Base-by-base conservation (phyloP, 2,329 filamentous ascomycete species). In the Aspergillus pseudoterreus region DNA sequence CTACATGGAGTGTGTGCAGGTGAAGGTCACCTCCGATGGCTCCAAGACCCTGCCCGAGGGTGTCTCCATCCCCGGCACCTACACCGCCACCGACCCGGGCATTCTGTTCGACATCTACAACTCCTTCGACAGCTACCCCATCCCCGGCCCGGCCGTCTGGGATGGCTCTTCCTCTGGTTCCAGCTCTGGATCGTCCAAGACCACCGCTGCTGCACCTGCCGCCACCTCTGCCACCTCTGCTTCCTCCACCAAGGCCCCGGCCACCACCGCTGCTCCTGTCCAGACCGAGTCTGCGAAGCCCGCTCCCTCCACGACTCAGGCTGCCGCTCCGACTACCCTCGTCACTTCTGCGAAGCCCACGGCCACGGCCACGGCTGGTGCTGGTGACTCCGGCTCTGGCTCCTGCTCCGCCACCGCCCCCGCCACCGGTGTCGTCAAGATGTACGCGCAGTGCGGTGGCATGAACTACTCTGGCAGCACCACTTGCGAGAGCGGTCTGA, bases 1-100 rank as follows among this genome's bases (percentile, higher is more conserved):
- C 49, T 61, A 61, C 52, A 61, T 61, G 58, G 58, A 61, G 52
- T 61, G 58, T 50, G 57, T 61, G 35, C 58, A 61, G 50, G 36
- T 61, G 47, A 55, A 58, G 52, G 53, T 61, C 47, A 60, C 57
- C 51, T 58, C 57, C 19, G 49, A 52, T 45, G 58, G 58, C 8
- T 47, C 55, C 45, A 55, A 51, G 8, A 41, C 54, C 12, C 55
- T 61, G 10, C 57, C 58, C 17, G 51, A 27, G 2, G 58, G 58
- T 45, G 58, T 61, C 36, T 56, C 55, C 41, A 51, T 61, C 50
- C 58, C 58, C 14, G 58, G 58, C 17, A 49, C 47, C 43, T 61
- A 61, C 53, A 48, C 43, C 6, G 52, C 57, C 50, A 50, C 44
- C 17, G 53, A 56, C 45, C 4, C 45, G 10, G 58, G 58, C 21